Base-by-base conservation (phyloP, 1,139 yeast genomes). In the Lodderomyces oxycetoniae region DNA sequence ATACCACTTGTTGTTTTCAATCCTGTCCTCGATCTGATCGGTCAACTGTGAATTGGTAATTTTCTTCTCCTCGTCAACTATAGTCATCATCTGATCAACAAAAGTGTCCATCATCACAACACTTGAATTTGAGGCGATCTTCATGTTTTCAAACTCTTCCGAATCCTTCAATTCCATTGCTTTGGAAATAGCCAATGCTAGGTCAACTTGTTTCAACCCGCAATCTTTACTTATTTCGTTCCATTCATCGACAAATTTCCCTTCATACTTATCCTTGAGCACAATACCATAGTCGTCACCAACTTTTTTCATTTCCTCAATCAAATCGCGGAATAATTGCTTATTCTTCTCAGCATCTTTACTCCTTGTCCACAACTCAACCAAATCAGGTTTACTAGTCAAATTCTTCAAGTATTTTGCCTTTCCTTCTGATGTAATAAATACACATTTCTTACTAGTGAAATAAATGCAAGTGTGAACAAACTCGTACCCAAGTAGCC, bases 401-500 rank as follows among this genome's bases (percentile, higher is more conserved):
- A 86, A 64, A 3, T 73, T 71, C 33, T 68, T 71, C 49, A 89
- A 63, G 59, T 88, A 83, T 54, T 81, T 85, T 33, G 95, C 88
- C 50, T 89, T 89, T n/a, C 88, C 87, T 35, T 79, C 82, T 24
- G 93, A 80, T 0, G 97, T 89, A 40, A 89, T 71, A 39, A 91
- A 67, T 11, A 77, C 61, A 32, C 80, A 66, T 48, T 77, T 77
- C 30, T 74, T 74, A 36, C 73, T 70, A 4, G 85, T 74, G 40
- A 89, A 63, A 34, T 73, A 77, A 39, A 91, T 61, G 28, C 79
- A 80, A 1, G 97, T 88, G 38, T 94, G 93, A 15, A 95, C 94
- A 53, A 91, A 89, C 55, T 93, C 97, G 55, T 89, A 91, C 5
- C 97, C 96, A 39, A 91, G 65, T 39, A 91, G 66, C 97, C 97